Base-by-base conservation (phyloP, 345 rosid genomes). In the Boechera retrofracta region DNA sequence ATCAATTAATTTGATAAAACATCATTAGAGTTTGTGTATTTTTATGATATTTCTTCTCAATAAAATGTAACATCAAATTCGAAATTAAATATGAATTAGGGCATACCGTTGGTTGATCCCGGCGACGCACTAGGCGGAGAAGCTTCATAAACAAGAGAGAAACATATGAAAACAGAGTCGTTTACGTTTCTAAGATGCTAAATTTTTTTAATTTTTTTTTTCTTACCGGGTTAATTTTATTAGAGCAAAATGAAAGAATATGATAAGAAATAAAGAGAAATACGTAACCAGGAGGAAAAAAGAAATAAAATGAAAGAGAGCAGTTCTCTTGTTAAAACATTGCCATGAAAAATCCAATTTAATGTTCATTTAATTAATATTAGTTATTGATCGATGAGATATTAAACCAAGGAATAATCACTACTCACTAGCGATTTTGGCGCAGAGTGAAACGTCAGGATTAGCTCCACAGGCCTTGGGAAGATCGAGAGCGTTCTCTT, bases 381-480 rank as follows among this genome's bases (percentile, higher is more conserved):
- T 31, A 56, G 16, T 33, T 33, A 13, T 31, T 13, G 9, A 58
- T 13, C 4, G 39, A 33, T 33, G 47, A 1, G 33, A 36, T 16
- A 21, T 8, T 5, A 59, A 59, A 48, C 10, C 18, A 7, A 48
- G 38, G 13, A 61, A 21, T 18, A 18, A 39, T 16, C 5, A 39
- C 42, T 39, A 76, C 80, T 70, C 59, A 77, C 76, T 7, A 64
- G 44, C 67, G 32, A 2, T 6, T 57, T 71, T 60, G 41, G 74
- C 49, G 80, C 97, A 91, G 10, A 58, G 51, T 26, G 90, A 79
- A 0, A 72, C 4, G 42, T 91, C 84, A 24, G 63, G 56, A 0
- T 82, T n/a, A 9, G 71, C 67, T n/a, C 87, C 91, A 32, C 97
- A 89, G 0, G 85, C 70, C 41, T 79, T 81, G 6, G 91, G 83